These are phyloP conservation scores for Bonia amplexicaulis DNA, from an alignment of 176 grass and related monocot species.

Conservation along the genomic window DNA sequence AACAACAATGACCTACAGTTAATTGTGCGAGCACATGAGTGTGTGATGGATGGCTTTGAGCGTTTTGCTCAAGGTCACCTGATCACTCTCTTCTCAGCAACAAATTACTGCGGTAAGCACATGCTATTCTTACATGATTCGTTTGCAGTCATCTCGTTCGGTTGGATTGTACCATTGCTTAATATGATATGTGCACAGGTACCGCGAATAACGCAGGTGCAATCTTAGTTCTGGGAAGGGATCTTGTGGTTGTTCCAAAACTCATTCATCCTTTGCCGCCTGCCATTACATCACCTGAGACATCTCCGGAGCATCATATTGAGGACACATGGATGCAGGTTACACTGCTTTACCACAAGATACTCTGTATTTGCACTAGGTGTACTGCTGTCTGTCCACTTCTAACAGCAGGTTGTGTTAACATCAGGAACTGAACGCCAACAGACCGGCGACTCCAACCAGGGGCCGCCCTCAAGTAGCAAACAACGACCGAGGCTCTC, in stretches of 20 bases:
- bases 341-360: neutral
- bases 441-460: conserved; percentile 82
- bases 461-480: conserved; percentile 89
- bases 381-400: neutral
- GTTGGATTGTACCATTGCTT: neutral
- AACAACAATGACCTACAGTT: conserved; percentile 98
- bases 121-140: neutral
- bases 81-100: conserved; percentile 98
- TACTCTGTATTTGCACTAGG: neutral
- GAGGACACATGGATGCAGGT: conserved; percentile 99
- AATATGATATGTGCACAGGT: conserved; percentile 35
- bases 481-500: conserved; percentile 64
- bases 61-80: conserved; percentile 97
- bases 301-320: conserved; percentile 65
- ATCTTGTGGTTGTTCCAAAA: conserved; percentile 96
- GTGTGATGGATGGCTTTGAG: conserved; percentile 99
- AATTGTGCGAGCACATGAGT: conserved; percentile 93
- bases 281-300: conserved; percentile 73
- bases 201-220: conserved; percentile 97
- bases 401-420: conserved; percentile 14
- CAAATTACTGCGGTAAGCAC: conserved; percentile 90
- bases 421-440: conserved; percentile 90
- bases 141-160: neutral
- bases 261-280: conserved; percentile 99
- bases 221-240: conserved; percentile 94